These are phyloP conservation scores for Peltaster fructicola DNA, from an alignment of 2,329 filamentous ascomycete species.

Conservation along the genomic window DNA sequence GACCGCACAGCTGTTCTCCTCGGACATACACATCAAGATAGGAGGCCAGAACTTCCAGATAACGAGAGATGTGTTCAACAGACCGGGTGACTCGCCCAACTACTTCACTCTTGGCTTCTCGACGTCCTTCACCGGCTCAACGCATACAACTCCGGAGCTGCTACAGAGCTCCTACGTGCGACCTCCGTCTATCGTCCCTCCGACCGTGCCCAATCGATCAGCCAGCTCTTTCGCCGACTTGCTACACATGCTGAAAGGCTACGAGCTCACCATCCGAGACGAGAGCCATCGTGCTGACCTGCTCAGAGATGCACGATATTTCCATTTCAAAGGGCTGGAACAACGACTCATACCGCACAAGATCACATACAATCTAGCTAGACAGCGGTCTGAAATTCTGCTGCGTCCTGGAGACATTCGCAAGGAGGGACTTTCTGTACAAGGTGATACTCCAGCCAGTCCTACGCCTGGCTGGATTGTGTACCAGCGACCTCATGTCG, in stretches of 20 bases:
- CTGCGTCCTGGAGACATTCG: conserved; percentile 74
- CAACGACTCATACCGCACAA: conserved; percentile 66
- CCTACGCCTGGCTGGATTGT: conserved; percentile 41
- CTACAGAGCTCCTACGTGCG: conserved; percentile 62
- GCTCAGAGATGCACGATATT: conserved; percentile 76
- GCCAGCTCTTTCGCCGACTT: conserved; percentile 75
- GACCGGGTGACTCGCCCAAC: conserved; percentile 81
- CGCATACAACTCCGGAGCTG: conserved; percentile 72
- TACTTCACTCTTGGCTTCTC: conserved; percentile 87
- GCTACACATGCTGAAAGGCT: conserved; percentile 65
- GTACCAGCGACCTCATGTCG: conserved; percentile 75
- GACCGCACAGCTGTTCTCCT: conserved; percentile 78
- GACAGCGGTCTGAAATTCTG: conserved; percentile 54
- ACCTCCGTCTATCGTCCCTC: conserved; percentile 71
- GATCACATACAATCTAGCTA: conserved; percentile 56
- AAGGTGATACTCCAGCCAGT: conserved; percentile 19
- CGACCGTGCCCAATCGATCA: conserved; percentile 60
- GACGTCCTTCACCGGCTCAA: conserved; percentile 65
- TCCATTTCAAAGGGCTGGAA: conserved; percentile 80
- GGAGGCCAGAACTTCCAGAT: conserved; percentile 79
- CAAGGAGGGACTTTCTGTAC: conserved; percentile 57
- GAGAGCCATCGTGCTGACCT: conserved; percentile 62
- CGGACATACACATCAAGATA: conserved; percentile 82
- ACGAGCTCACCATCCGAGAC: conserved; percentile 58
- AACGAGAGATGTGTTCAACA: conserved; percentile 68